These are phyloP conservation scores for Pezicula neosporulosa DNA, from an alignment of 2,329 filamentous ascomycete genomes.

Conservation along the genomic window DNA sequence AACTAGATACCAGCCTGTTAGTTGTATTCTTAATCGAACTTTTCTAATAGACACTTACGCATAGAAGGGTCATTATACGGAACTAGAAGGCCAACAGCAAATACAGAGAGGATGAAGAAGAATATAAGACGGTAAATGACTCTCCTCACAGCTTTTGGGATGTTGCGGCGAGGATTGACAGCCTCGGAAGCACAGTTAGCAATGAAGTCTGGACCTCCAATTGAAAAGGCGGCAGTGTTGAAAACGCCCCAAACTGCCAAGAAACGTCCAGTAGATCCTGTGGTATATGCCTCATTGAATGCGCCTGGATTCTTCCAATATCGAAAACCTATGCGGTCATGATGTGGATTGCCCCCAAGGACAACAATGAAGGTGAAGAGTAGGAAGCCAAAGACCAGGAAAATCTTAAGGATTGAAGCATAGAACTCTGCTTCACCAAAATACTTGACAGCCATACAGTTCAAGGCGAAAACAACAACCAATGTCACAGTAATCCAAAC, in stretches of 20 bases:
- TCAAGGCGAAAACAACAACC: too few relatives aligned
- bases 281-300: constrained; percentile 31
- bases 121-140: constrained; percentile 57
- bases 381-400: constrained; percentile 51
- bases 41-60: too few relatives aligned
- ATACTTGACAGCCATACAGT: too few relatives aligned
- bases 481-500: too few relatives aligned
- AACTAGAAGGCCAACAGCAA: constrained; percentile 51
- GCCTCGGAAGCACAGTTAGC: constrained; percentile 59
- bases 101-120: constrained; percentile 58
- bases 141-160: constrained; percentile 58
- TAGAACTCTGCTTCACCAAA: too few relatives aligned
- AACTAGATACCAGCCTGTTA: too few relatives aligned
- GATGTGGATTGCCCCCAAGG: constrained; percentile 41
- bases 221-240: constrained; percentile 36
- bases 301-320: constrained; percentile 42
- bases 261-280: constrained; percentile 47
- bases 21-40: too few relatives aligned
- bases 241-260: constrained; percentile 55
- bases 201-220: constrained; percentile 29
- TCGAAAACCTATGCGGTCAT: constrained; percentile 44
- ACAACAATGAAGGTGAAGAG: constrained; percentile 56
- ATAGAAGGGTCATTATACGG: constrained; percentile 53
- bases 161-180: constrained; percentile 57
- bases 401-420: not conserved